Percentiles rank a stretch among this genome's conserved stretches.
These are phyloP conservation scores for Paraphaeosphaeria sporulosa DNA, from an alignment of 2,329 filamentous ascomycete species.

Conservation along the genomic window DNA sequence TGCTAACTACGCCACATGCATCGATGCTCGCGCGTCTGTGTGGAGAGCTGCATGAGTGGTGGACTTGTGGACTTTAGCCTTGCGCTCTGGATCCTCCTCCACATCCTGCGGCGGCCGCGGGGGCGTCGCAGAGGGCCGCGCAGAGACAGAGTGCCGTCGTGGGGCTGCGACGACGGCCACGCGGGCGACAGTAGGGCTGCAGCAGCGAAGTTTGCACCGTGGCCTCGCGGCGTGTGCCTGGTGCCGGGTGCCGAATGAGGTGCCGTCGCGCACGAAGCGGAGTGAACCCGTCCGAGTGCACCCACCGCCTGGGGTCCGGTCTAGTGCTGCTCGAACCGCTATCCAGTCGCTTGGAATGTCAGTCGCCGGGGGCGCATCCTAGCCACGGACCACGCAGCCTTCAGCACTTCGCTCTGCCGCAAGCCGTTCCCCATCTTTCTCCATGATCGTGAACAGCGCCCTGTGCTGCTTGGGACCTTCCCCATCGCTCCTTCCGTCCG, in stretches of 20 bases:
- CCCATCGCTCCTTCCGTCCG: slow-evolving; percentile 2
- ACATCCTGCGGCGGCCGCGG: background rate
- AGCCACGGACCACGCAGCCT: slow-evolving; percentile 15
- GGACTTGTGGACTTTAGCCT: slow-evolving; percentile 19
- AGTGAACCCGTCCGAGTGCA: background rate
- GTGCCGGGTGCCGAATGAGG: slow-evolving; percentile 19
- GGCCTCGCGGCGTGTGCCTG: slow-evolving; percentile 7
- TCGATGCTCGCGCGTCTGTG: slow-evolving; percentile 16
- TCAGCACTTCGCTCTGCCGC: slow-evolving; percentile 3
- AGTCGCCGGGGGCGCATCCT: slow-evolving; percentile 13
- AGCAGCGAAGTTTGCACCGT: slow-evolving; percentile 13
- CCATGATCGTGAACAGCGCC: slow-evolving; percentile 3
- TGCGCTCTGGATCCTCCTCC: slow-evolving; percentile 3
- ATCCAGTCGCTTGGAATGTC: slow-evolving; percentile 6
- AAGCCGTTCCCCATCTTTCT: slow-evolving; percentile 11
- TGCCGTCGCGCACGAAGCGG: slow-evolving; percentile 10
- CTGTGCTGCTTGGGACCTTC: background rate
- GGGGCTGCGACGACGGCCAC: too few species aligned
- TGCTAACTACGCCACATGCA: slow-evolving; percentile 21
- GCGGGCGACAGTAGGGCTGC: background rate
- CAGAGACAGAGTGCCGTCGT: too few species aligned
- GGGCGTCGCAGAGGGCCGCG: background rate
- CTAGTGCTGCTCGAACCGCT: slow-evolving; percentile 1
- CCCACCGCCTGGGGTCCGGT: background rate
- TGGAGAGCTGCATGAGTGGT: slow-evolving; percentile 22